Base-by-base conservation (phyloP, 1,139 yeast species). In the Candida sp. region DNA sequence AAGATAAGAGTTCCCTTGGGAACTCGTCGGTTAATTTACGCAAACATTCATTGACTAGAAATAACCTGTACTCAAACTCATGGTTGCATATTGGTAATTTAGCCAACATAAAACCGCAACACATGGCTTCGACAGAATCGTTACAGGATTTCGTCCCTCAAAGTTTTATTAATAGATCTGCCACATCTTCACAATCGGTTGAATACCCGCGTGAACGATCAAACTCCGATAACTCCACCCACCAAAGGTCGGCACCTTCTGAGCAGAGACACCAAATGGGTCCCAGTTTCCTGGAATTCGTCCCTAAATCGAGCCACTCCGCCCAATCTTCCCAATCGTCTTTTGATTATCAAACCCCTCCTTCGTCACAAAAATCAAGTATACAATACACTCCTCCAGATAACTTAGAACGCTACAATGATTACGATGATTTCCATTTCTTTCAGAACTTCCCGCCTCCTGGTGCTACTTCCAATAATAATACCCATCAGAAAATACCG, bases 31-130 rank as follows among this genome's bases (percentile, higher is more conserved):
- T 25, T 45, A 70, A 61, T 49, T 63, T 73, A 48, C 60, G 79
- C 39, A 73, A 73, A 49, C 78, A 73, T 52, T 70, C 76, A 4
- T 63, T 73, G 38, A 71, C 78, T 0, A 60, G 78, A 50, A 71
- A 71, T 49, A 73, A 72, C 49, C 70, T 76, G 19, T 61, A 61
- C 43, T 52, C 56, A 30, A 64, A 61, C 47, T 69, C 63, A 48
- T 73, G 78, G 79, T 60, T 73, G 38, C 78, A 73, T 55, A 75
- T 73, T 36, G 78, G 78, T 1, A 73, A 73, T 49, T 61, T 73
- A 46, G 64, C 58, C 49, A 67, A 61, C 39, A 62, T 70, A 22
- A 63, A 72, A 46, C 63, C 69, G 9, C 43, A 40, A 21, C 62
- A 56, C 21, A 55, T 57, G 30, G 65, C 66, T 48, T 68, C 75